Evolutionary conservation across 345 rosid species (phyloP).

Genomic region (Schrenkiella parvula): DNA sequence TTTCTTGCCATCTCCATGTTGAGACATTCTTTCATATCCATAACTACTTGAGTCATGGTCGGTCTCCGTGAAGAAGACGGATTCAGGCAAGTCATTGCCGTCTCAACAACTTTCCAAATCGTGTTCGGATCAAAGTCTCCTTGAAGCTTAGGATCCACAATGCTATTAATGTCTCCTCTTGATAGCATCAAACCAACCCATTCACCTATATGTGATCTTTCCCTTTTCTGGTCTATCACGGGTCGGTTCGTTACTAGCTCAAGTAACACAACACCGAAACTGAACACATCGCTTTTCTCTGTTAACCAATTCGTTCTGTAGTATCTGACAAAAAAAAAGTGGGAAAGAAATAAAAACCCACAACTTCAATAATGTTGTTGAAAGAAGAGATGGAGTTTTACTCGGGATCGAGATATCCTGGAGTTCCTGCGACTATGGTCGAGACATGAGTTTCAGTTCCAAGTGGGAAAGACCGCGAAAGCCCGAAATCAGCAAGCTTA

Average conservation of each 20-base stretch:
- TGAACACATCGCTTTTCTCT: slow-evolving; percentile 57
- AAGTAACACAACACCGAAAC: slow-evolving; percentile 52
- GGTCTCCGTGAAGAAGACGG: slow-evolving; percentile 37
- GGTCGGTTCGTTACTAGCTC: slow-evolving; percentile 51
- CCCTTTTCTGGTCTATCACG: slow-evolving; percentile 31
- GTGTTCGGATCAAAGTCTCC: slow-evolving; percentile 39
- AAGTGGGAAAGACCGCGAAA: slow-evolving; percentile 43
- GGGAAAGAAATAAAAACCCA: background rate
- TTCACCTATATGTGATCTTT: slow-evolving; percentile 32
- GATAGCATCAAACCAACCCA: slow-evolving; percentile 44
- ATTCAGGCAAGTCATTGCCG: slow-evolving; percentile 46
- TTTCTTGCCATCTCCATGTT: slow-evolving; percentile 18
- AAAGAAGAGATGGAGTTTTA: slow-evolving; percentile 21
- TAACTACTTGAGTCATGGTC: slow-evolving; percentile 38
- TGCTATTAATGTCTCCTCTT: slow-evolving; percentile 41
- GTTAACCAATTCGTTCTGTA: slow-evolving; percentile 35
- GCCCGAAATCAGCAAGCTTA: slow-evolving; percentile 61
- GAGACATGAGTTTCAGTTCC: slow-evolving; percentile 37
- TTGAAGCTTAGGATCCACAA: slow-evolving; percentile 48
- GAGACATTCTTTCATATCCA: slow-evolving; percentile 36
- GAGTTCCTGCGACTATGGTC: slow-evolving; percentile 46
- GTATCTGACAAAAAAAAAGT: slow-evolving; percentile 17
- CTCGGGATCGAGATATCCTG: slow-evolving; percentile 62
- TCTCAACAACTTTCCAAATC: slow-evolving; percentile 47
- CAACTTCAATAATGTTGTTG: background rate